Percentiles rank a stretch among this genome's conserved stretches.
Evolutionary conservation across 371 early-diverging fungal genomes (phyloP).

Genomic region (Catenaria anguillulae): DNA sequence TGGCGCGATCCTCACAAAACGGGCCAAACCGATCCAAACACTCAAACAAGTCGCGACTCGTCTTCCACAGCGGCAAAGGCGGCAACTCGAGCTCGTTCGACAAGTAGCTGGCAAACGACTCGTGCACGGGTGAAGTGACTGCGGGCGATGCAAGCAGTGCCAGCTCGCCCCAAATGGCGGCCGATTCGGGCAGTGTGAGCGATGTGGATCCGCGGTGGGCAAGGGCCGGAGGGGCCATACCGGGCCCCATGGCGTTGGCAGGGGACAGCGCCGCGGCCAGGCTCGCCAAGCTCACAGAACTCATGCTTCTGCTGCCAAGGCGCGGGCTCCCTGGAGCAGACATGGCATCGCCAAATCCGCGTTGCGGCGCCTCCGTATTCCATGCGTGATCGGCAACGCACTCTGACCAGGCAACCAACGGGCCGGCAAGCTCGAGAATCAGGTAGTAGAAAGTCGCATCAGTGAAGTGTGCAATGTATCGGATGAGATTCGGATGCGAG

Average conservation of each 20-base stretch:
- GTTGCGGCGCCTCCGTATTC: not conserved
- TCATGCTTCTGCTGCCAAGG: too few species aligned
- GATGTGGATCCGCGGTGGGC: not conserved
- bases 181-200: not conserved
- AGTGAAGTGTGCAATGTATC: not conserved
- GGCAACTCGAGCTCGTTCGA: not conserved
- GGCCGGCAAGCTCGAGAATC: slow-evolving; percentile 1
- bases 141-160: too few species aligned
- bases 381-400: not conserved
- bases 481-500: not conserved
- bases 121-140: not conserved
- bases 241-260: too few species aligned
- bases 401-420: not conserved
- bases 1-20: not conserved
- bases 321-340: too few species aligned
- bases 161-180: not conserved
- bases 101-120: not conserved
- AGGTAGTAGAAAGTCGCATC: slow-evolving; percentile 2
- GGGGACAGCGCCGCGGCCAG: too few species aligned
- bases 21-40: slow-evolving; percentile 8
- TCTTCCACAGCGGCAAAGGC: slow-evolving; percentile 1
- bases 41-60: slow-evolving; percentile 13
- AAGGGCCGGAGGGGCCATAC: too few species aligned
- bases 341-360: not conserved
- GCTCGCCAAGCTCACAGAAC: too few species aligned